Base-by-base conservation (phyloP, 768 basidiomycete genomes). In the Lactarius indigo region DNA sequence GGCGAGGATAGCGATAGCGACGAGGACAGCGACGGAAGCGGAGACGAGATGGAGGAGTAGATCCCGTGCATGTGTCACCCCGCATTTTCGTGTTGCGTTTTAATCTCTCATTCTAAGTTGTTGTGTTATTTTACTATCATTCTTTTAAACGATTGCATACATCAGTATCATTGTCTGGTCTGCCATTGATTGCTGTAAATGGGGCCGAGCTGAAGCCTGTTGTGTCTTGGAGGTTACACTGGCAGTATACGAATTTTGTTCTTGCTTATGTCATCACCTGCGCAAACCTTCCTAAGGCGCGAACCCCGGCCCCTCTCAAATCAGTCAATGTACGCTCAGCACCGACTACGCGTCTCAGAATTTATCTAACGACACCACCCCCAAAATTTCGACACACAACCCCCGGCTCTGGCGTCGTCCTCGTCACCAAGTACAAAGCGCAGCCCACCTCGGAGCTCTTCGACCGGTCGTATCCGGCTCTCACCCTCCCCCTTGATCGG, bases 1-100 rank as follows among this genome's bases (percentile, higher is more conserved):
- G 95, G 94, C 3, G 93, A 94, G 75, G 91, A 92, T 20, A 91
- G 88, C 68, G 90, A 91, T 62, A 88, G 87, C 62, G 92, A 84
- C 15, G 84, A 91, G 26, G 65, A 66, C 18, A 58, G 26, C 57
- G 88, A 87, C 1, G 66, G n/a, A 55, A 86, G 85, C 63, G 87
- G 79, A 30, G 88, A 87, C 42, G 87, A 86, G 66, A 85, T 85
- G 84, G 78, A 84, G 70, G 83, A 84, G 75, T 83, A 74, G 69
- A 41, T 17, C 9, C 17, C 18, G 8, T 30, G 7, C 15, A 2
- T 20, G 9, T 15, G 41, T 41, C 41, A 2, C 2, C 41, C 15
- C 37, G 15, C 37, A 39, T 13, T 31, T 31, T 9, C 28, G 26
- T 31, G 5, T 55, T 26, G 30, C 18, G 12, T 18, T 54, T 54